Evolutionary conservation across 169 alveolate genomes (phyloP).

Genomic region (Eimeria praecox): DNA sequence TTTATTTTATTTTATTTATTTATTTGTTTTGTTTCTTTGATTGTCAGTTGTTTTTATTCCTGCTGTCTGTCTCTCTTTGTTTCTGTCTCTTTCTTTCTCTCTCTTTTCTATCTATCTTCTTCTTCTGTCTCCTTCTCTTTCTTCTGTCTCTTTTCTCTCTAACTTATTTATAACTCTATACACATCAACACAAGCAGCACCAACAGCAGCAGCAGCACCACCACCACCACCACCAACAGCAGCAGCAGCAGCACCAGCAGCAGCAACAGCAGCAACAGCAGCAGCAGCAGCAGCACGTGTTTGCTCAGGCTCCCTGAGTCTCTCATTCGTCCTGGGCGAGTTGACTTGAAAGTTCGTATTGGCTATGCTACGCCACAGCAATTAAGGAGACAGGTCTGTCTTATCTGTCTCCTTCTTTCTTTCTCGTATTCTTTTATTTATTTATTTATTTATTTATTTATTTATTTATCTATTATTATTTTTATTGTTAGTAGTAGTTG

Average conservation of each 20-base stretch:
- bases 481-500: no score
- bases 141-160: background rate
- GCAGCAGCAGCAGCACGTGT: background rate
- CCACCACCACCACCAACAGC: background rate
- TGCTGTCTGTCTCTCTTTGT: background rate
- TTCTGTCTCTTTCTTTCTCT: constrained; percentile 14
- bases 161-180: no score
- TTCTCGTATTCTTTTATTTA: no score
- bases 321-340: constrained; percentile 91
- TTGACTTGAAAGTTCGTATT: constrained; percentile 89
- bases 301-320: constrained; percentile 87
- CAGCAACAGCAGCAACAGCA: background rate
- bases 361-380: constrained; percentile 88
- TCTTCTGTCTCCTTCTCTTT: background rate
- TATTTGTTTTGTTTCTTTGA: background rate
- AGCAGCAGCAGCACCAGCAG: background rate
- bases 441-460: no score
- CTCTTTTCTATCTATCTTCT: background rate
- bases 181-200: background rate
- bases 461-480: no score
- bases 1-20: background rate
- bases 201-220: background rate
- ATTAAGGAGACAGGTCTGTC: constrained; percentile 82
- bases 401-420: background rate
- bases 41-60: background rate